Base-by-base conservation (phyloP, 2,329 filamentous ascomycete genomes). In the Aureobasidium musti region DNA sequence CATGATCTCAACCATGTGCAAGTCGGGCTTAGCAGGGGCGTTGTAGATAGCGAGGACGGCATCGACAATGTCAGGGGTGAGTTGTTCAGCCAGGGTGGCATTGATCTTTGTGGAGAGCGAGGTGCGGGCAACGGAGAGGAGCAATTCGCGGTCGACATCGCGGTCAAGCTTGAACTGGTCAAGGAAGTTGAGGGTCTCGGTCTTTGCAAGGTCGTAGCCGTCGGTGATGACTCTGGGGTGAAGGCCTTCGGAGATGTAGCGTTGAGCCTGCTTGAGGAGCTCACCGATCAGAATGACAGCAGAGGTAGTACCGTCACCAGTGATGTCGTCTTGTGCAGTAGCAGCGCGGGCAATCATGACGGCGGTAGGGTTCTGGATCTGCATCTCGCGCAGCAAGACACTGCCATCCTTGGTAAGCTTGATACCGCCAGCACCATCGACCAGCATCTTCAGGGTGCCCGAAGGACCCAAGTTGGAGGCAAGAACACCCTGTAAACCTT, bases 1-100 rank as follows among this genome's bases (percentile, higher is more conserved):
- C 95, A 99, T 99, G 74, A 99, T 98, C 81, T 99, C 95, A 72
- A 99, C 86, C 95, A 99, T 99, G 83, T 98, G 94, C 75, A 99
- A 81, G 80, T 99, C 95, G 66, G 96, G 96, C 82, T 98, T 98
- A 69, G 87, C 88, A 30, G 91, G 91, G 21, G 91, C 83, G 78
- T 92, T 86, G 83, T 97, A 93, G 78, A 99, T 99, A 70, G 95
- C 87, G 67, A 99, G 88, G 56, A 99, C 95, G 68, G 95, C 91
- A 77, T 99, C 95, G 75, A 98, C 95, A 74, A 99, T 97, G 74
- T 92, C 91, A 67, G 95, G 92, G 0, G 93, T 98, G 69, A 99
- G 88, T 77, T 93, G 91, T 77, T 93, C 88, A 59, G 95, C 95
- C 68, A 99, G 87, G 43, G 88, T 90, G 69, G 87, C 86, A 81